Base-by-base conservation (phyloP, 148 eudicot species). In the Vaccinium corymbosum region DNA sequence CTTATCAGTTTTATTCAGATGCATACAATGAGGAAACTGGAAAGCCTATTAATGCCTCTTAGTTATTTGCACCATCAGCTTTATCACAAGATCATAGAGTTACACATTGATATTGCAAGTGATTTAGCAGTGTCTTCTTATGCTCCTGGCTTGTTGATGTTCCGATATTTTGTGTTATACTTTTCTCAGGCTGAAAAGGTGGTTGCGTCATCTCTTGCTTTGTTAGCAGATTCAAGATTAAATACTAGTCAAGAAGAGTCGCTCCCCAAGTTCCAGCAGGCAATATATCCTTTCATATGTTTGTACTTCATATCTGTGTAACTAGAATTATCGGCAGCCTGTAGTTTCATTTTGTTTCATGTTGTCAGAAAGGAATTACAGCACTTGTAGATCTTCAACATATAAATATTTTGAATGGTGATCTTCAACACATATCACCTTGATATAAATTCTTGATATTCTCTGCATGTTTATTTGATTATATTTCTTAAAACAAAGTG, bases 131-230 rank as follows among this genome's bases (percentile, higher is more conserved):
- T 84, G n/a, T 14, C 12, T 20, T 76, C 25, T 38, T 27, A 1
- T 72, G 78, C 16, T 83, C 3, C 35, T 35, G 59, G 83, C 59
- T 9, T 64, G 70, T 25, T 50, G 15, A 66, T 61, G 55, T 68
- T 61, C 73, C 55, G 71, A 82, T 73, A 70, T 66, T 13, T 42
- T 35, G 4, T 20, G 11, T 49, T 10, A 75, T 52, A 29, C 29
- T 78, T 29, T 87, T 32, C 87, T 87, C 93, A 95, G 98, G 97
- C 98, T 84, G 98, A 92, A 83, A 89, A 93, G 88, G 88, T 94
- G 87, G 93, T 95, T 86, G 88, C 93, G 9, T 89, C 98, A 88
- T 91, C 98, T 61, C 89, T 95, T 77, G 89, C 90, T 90, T 76
- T 76, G 50, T 85, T 91, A 86, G 85, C 87, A 62, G 87, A 87